phyloP scores from a whole-genome alignment of 129 eudicot genomes.

The Flaveria linearis region DNA sequence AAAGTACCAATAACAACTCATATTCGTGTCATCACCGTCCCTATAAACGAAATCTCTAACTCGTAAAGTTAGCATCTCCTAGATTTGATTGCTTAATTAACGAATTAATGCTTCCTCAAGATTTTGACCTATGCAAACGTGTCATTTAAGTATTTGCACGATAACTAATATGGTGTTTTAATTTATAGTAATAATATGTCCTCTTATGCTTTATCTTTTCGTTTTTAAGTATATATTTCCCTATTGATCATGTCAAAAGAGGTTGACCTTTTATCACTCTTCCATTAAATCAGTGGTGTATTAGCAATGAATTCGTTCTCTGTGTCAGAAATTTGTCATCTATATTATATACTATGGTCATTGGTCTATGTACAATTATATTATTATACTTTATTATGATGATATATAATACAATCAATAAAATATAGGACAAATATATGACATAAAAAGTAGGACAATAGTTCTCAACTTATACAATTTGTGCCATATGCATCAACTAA shows the following conservation, averaged over 20 bases:
- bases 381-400: too few relatives aligned
- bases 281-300: background rate
- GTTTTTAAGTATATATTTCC: background rate
- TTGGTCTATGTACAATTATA: background rate
- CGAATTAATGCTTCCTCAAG: background rate
- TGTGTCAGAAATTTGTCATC: background rate
- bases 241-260: conserved; percentile 20
- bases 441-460: too few relatives aligned
- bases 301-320: background rate
- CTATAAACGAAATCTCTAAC: too few relatives aligned
- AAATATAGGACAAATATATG: too few relatives aligned
- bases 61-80: background rate
- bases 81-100: conserved; percentile 6
- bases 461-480: too few relatives aligned
- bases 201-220: conserved; percentile 7
- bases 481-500: too few relatives aligned
- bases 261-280: background rate
- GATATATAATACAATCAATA: too few relatives aligned
- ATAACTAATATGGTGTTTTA: background rate
- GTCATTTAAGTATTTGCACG: conserved; percentile 14
- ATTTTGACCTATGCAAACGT: conserved; percentile 17
- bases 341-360: background rate
- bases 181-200: background rate
- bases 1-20: too few relatives aligned
- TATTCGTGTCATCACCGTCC: too few relatives aligned